These are phyloP conservation scores for Naganishia sp. DNA, from an alignment of 1,284 basidiomycete genomes.

Conservation along the genomic window DNA sequence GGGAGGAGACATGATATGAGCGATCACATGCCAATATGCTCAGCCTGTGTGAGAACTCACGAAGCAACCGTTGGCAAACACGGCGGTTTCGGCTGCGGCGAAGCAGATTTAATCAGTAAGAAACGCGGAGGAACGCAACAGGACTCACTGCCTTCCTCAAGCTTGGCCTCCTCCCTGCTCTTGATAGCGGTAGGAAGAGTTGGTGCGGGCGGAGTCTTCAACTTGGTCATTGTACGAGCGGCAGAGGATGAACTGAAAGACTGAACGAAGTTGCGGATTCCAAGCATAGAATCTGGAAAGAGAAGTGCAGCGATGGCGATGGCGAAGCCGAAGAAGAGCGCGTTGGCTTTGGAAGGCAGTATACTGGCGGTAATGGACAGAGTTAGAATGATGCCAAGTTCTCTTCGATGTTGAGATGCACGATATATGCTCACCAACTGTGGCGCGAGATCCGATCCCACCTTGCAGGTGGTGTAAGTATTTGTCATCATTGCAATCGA, in stretches of 20 bases:
- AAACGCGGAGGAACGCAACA: neutral
- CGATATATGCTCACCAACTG: neutral
- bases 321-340: conserved; percentile 4
- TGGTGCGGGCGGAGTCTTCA: conserved; percentile 48
- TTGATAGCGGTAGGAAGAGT: conserved; percentile 55
- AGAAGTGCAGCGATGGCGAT: conserved; percentile 14
- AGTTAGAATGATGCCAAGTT: neutral
- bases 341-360: neutral
- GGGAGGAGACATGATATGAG: neutral
- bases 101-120: conserved; percentile 12
- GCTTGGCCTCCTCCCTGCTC: conserved; percentile 41
- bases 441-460: neutral
- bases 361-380: neutral
- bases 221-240: conserved; percentile 27
- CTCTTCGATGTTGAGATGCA: neutral
- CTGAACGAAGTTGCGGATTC: conserved; percentile 25
- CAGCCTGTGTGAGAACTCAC: conserved; percentile 37
- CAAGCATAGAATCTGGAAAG: conserved; percentile 24
- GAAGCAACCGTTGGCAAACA: conserved; percentile 74
- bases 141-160: conserved; percentile 49
- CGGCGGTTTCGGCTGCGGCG: conserved; percentile 63
- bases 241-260: conserved; percentile 30
- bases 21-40: neutral
- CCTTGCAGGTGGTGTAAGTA: neutral
- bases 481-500: neutral